Evolutionary conservation across 352 stramenopile species (phyloP), one percentile per base, ranked within the genome.

Genomic region (Phytophthora fragariae): DNA sequence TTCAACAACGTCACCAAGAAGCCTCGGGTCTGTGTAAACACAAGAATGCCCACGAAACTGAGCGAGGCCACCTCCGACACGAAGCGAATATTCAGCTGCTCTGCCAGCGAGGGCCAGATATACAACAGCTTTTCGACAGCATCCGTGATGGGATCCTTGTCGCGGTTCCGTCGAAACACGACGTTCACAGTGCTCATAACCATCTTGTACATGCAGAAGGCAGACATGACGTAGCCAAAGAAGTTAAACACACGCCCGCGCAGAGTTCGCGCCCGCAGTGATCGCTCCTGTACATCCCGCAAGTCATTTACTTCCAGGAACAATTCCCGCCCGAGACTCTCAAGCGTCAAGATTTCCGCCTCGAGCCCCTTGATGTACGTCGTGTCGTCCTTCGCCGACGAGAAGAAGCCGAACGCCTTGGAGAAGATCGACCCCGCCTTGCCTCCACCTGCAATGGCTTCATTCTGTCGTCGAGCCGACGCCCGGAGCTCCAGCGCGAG

Each of bases 171-270:
- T 24, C 82, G 80, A 52, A 96, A 94, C 7, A 92, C 79, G 35
- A 94, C 87, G 67, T 96, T 96, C 31, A 92, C 69, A 0, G 86
- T 94, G 76, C 87, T 94, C 87, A 94, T 94, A 37, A 92, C 57
- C 89, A 94, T 95, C 62, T 95, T 95, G 81, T 95, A 95, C 54
- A 95, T 75, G 52, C 89, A 95, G 58, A 95, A 94, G 9, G 66
- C 84, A 52, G 85, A 94, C 56, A 95, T 77, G 15, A 90, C 70
- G 64, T 94, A 94, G 21, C 86, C 89, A 41, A 94, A 93, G 17
- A 90, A 78, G 62, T 95, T 95, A 72, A 94, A 91, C n/a, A 94
- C 53, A 8, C 89, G 85, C 0, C 89, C 89, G 10, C 85, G 86
- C 12, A 93, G 62, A n/a, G 86, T 95, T 8, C 67, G 69, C 6